phyloP scores from a whole-genome alignment of 345 rosid species.

The Carallia brachiata region DNA sequence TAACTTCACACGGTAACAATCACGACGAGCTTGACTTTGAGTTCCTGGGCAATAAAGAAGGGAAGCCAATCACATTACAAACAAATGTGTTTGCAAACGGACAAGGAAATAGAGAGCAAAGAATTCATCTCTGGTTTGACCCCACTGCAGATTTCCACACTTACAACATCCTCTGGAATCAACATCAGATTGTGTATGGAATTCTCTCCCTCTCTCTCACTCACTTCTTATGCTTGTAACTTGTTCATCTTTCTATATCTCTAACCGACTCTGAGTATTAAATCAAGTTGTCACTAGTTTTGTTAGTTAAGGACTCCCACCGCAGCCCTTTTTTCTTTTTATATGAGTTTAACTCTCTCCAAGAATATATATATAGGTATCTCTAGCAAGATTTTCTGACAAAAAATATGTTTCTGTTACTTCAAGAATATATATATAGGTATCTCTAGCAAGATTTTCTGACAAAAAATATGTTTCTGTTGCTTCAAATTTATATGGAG shows the following conservation, averaged over 20 bases:
- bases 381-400: neutral
- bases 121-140: conserved; percentile 61
- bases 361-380: too few species aligned
- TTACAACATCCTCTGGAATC: conserved; percentile 69
- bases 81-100: conserved; percentile 61
- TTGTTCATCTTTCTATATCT: neutral
- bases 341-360: too few species aligned
- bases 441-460: neutral
- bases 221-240: neutral
- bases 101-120: conserved; percentile 58
- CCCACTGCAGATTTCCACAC: conserved; percentile 54
- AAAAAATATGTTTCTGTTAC: neutral
- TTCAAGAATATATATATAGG: too few species aligned
- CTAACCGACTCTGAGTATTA: too few species aligned
- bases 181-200: conserved; percentile 66
- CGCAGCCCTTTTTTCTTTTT: too few species aligned
- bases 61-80: conserved; percentile 49
- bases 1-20: conserved; percentile 37
- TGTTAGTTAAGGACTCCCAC: too few species aligned
- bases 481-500: neutral
- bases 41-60: conserved; percentile 63
- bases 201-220: neutral
- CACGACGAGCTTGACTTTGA: conserved; percentile 76
- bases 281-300: too few species aligned
- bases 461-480: neutral